Base-by-base conservation (phyloP, 768 basidiomycete genomes). In the Amanita inopinata region DNA sequence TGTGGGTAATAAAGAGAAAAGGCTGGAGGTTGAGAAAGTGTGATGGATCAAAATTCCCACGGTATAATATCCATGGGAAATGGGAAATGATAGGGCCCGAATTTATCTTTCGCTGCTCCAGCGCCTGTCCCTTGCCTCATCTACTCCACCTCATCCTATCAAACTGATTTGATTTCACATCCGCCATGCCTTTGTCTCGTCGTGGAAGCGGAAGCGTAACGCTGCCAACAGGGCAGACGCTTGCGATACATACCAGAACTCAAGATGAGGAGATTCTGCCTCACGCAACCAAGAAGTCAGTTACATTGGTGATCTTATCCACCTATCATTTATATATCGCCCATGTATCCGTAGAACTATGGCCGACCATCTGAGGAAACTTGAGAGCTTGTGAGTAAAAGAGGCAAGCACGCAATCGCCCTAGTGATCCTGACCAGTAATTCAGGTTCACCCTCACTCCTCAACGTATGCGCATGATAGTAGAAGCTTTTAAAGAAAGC, bases 401-500 rank as follows among this genome's bases (percentile, higher is more conserved):
- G 27, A 17, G 10, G 28, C 18, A 20, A 14, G 4, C 9, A 18
- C 23, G 52, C 51, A 17, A 36, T 24, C 24, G 23, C 11, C 10
- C 33, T 14, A 19, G 6, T n/a, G 6, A 44, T 30, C 34, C 20
- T 22, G 19, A 37, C 20, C 14, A 17, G 8, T 37, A 32, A 23
- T 18, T 22, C 55, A 87, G 85, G 53, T 90, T 91, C 60, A 87
- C 84, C 9, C 61, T 92, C 51, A 91, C 87, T 5, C 86, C 89
- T 11, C 89, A 90, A 59, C 65, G 90, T 46, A 92, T 93, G 91
- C 74, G 90, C 36, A 94, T 93, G 78, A 96, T 98, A 56, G 91
- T 93, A 18, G 89, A 96, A 58, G 86, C 93, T 0, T 92, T 99
- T 69, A 80, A 89, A 58, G 93, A 97, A 35, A 79, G 86, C 1